These are phyloP conservation scores for Pyrus betulifolia DNA, from an alignment of 306 rosid genomes.

Conservation along the genomic window DNA sequence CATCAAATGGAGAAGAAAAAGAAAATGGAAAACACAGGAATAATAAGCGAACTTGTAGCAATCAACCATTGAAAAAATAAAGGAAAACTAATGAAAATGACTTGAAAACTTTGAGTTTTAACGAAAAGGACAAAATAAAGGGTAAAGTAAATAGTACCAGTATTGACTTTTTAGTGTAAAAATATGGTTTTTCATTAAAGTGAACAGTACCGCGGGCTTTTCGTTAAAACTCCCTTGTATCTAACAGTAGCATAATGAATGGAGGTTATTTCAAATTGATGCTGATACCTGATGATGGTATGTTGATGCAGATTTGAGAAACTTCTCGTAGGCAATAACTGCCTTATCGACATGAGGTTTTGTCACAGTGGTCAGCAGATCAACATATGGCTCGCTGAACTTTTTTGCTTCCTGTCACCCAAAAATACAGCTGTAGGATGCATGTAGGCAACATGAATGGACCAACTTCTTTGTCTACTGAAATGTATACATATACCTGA, in stretches of 20 bases:
- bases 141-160: too few relatives aligned
- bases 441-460: constrained; percentile 8
- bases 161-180: too few relatives aligned
- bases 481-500: constrained; percentile 42
- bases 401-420: constrained; percentile 67
- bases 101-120: too few relatives aligned
- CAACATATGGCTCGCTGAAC: constrained; percentile 81
- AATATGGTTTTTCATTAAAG: too few relatives aligned
- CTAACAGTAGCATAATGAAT: not conserved
- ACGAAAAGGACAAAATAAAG: too few relatives aligned
- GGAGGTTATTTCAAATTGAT: not conserved
- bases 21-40: not conserved
- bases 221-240: not conserved
- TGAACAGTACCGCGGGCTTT: too few relatives aligned
- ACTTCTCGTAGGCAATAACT: constrained; percentile 56
- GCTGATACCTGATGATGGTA: constrained; percentile 68
- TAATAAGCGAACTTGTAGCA: not conserved
- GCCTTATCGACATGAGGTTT: constrained; percentile 76
- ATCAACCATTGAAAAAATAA: not conserved
- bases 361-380: constrained; percentile 59
- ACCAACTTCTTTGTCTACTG: not conserved
- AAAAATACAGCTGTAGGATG: constrained; percentile 15
- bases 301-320: constrained; percentile 71
- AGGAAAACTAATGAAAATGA: too few relatives aligned
- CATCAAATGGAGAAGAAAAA: not conserved